Base-by-base conservation (phyloP, 805 yeast species). In the Yarrowia sp. region DNA sequence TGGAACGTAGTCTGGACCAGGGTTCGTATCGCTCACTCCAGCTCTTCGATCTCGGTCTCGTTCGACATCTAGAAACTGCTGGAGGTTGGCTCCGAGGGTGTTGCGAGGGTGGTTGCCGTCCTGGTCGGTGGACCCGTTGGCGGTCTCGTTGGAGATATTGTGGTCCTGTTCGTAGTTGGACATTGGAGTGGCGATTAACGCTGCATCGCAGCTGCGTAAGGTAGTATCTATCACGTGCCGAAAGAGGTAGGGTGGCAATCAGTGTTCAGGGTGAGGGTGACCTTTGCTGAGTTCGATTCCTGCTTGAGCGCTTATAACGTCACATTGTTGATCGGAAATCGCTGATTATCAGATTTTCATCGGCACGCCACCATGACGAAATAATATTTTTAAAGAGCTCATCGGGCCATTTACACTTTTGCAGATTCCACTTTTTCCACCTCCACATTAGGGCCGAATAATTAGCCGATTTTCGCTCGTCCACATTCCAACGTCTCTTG, bases 161-260 rank as follows among this genome's bases (percentile, higher is more conserved):
- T 59, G 65, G 65, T 59, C 65, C 52, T 59, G 52, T 45, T 59
- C 65, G 65, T 59, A 59, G 65, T 59, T 59, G 26, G 65, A 59
- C 65, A 59, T 59, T 58, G 41, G 52, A 43, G 65, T 43, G 65
- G 65, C 65, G 42, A 59, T 26, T 41, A 43, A 16, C 12, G 35
- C 35, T 43, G 52, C 65, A 59, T 59, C 5, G 32, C 32, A 40
- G 42, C 40, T 45, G 65, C 65, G 52, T 41, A 41, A 41, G 15
- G 48, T 56, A 56, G 63, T 41, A 56, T 56, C 46, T 19, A n/a
- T 59, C 52, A 59, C 52, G 65, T 59, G 65, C 32, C 32, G 32
- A 26, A 5, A 26, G 32, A 26, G 32, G 32, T 26, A 26, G 32
- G 32, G 32, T 26, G 32, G 32, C 32, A 26, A 26, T 26, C 32